Conservation (phyloP, 495 filamentous ascomycete species). For the Aspergillus carlsbadensis region DNA sequence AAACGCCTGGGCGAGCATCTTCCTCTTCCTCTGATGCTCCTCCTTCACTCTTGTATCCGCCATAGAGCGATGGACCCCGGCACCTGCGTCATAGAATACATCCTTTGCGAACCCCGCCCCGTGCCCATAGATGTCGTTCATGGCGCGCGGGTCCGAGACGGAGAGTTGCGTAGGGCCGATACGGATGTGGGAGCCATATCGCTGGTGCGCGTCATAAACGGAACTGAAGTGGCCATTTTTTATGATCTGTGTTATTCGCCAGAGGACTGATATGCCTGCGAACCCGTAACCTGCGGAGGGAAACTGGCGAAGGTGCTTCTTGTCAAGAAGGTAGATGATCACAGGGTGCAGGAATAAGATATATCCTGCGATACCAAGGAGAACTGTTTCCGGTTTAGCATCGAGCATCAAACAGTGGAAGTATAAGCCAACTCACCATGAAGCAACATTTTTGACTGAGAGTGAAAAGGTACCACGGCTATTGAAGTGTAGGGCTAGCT, state of each 20-base stretch:
- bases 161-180: slow-evolving; percentile 49
- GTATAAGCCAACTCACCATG: too few species aligned
- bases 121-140: slow-evolving; percentile 53
- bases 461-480: too few species aligned
- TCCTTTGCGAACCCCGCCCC: slow-evolving; percentile 44
- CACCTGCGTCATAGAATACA: slow-evolving; percentile 32
- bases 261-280: slow-evolving; percentile 25
- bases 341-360: slow-evolving; percentile 22
- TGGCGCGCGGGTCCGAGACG: slow-evolving; percentile 34
- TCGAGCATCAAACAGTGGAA: too few species aligned
- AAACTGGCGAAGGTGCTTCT: slow-evolving; percentile 41
- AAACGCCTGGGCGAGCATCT: slow-evolving; percentile 43
- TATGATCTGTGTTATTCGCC: background rate
- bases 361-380: background rate
- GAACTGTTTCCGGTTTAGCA: too few species aligned
- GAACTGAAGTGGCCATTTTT: slow-evolving; percentile 26
- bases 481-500: too few species aligned
- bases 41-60: slow-evolving; percentile 35
- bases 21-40: slow-evolving; percentile 40
- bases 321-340: slow-evolving; percentile 35
- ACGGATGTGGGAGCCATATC: slow-evolving; percentile 35
- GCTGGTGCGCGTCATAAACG: slow-evolving; percentile 35
- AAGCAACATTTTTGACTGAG: too few species aligned
- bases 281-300: slow-evolving; percentile 33
- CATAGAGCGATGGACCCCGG: slow-evolving; percentile 37